A percentile compares a stretch with the other conserved stretches of the same genome.
These are phyloP conservation scores for Urostyla sp. DNA, from an alignment of 73 alveolate species.

Conservation along the genomic window DNA sequence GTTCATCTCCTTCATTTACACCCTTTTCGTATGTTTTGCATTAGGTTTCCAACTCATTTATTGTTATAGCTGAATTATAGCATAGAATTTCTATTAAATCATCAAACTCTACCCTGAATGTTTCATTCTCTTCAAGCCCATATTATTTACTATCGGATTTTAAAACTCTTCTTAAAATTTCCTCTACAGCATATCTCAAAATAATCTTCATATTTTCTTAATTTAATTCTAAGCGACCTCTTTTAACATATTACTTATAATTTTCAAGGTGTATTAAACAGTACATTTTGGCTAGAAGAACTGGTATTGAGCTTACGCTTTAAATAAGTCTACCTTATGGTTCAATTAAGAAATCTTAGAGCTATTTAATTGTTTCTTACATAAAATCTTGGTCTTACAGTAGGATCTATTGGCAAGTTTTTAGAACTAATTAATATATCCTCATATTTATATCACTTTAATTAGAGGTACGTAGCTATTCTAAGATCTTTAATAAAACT, in stretches of 20 bases:
- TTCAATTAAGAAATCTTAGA: slow-evolving; percentile 13
- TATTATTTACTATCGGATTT: slow-evolving; percentile 29
- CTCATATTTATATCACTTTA: slow-evolving; percentile 14
- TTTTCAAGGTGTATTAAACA: slow-evolving; percentile 19
- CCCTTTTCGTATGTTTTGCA: too few relatives aligned
- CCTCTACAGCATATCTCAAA: slow-evolving; percentile 59
- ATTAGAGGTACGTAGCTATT: slow-evolving; percentile 9
- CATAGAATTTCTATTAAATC: background rate
- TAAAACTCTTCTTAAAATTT: slow-evolving; percentile 51
- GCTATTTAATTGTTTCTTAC: background rate
- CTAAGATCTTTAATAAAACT: slow-evolving; percentile 47
- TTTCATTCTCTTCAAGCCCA: slow-evolving; percentile 14
- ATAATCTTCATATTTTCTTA: slow-evolving; percentile 17
- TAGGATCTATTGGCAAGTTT: slow-evolving; percentile 59
- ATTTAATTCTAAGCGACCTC: background rate
- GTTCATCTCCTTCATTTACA: too few relatives aligned
- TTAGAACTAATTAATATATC: slow-evolving; percentile 23
- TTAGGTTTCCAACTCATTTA: too few relatives aligned
- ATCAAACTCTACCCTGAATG: background rate
- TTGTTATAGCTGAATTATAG: too few relatives aligned
- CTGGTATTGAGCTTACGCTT: slow-evolving; percentile 45
- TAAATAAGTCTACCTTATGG: slow-evolving; percentile 57
- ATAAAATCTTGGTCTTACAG: slow-evolving; percentile 27
- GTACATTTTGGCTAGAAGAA: slow-evolving; percentile 43
- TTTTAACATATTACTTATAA: background rate